Percentiles rank a stretch among this genome's conserved stretches.
These are phyloP conservation scores for Sporothrix globosa DNA, from an alignment of 2,329 filamentous ascomycete species.

Conservation along the genomic window DNA sequence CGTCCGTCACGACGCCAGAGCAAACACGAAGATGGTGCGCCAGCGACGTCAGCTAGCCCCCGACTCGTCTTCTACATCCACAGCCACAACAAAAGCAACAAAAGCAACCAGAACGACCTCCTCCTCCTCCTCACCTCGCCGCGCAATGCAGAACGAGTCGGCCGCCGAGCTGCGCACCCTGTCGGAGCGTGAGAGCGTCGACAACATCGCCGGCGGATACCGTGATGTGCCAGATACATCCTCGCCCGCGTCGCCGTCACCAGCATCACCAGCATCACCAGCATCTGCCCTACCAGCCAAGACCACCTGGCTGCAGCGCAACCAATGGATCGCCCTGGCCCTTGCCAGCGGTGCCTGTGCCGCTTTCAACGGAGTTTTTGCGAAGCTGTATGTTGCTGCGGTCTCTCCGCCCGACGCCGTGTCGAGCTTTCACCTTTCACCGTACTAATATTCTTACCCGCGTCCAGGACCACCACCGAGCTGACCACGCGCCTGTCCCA, in stretches of 20 bases:
- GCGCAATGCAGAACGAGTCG: constrained; percentile 24
- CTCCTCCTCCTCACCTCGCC: not conserved
- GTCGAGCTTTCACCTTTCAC: too few species aligned
- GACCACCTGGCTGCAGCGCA: constrained; percentile 40
- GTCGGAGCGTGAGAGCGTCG: not conserved
- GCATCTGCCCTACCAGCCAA: not conserved
- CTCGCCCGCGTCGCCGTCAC: not conserved
- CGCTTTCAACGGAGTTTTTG: constrained; percentile 80
- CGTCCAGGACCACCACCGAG: constrained; percentile 57
- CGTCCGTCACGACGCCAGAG: not conserved
- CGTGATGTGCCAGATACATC: not conserved
- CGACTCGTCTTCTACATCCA: not conserved
- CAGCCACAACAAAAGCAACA: not conserved
- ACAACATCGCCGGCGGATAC: not conserved
- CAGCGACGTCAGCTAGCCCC: constrained; percentile 23
- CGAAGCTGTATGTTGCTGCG: constrained; percentile 67
- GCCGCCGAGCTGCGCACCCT: constrained; percentile 26
- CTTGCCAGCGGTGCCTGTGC: constrained; percentile 76
- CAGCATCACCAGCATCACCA: not conserved
- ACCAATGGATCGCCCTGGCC: constrained; percentile 69
- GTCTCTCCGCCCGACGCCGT: not conserved
- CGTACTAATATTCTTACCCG: not conserved
- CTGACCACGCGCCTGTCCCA: constrained; percentile 56
- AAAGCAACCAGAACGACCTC: not conserved
- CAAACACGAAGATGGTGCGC: constrained; percentile 24